A percentile compares a stretch with the other conserved stretches of the same genome.
Evolutionary conservation across 1,284 basidiomycete species (phyloP).

Genomic region (Ceratorhiza oryzae-sativae): DNA sequence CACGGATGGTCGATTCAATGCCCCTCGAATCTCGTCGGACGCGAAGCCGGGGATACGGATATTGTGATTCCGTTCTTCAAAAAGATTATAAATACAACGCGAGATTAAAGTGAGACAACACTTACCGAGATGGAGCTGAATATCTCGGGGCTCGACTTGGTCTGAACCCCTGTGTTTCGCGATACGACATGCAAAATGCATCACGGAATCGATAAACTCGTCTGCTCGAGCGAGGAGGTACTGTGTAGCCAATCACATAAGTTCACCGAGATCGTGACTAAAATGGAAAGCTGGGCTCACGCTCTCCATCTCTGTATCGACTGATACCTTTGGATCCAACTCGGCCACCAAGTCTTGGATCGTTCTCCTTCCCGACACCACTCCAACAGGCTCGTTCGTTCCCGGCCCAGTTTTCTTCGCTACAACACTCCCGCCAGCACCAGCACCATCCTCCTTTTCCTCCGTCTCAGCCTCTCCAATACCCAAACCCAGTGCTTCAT

Average conservation of each 20-base stretch:
- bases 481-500: constrained; percentile 36
- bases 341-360: constrained; percentile 90
- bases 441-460: constrained; percentile 35
- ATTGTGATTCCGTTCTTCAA: constrained; percentile 48
- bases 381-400: constrained; percentile 6
- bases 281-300: constrained; percentile 57
- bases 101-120: constrained; percentile 38
- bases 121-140: constrained; percentile 92
- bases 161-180: constrained; percentile 93
- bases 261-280: background rate
- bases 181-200: constrained; percentile 88
- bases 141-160: constrained; percentile 89
- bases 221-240: constrained; percentile 90
- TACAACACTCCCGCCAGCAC: constrained; percentile 16
- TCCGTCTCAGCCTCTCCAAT: constrained; percentile 35
- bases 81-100: background rate
- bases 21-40: constrained; percentile 47
- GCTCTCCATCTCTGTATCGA: constrained; percentile 90
- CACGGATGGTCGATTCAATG: constrained; percentile 41
- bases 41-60: constrained; percentile 51
- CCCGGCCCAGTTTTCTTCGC: constrained; percentile 26
- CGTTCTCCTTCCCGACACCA: constrained; percentile 20
- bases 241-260: constrained; percentile 53
- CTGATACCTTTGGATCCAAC: constrained; percentile 87
- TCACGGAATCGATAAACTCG: constrained; percentile 96